Evolutionary conservation across 768 basidiomycete species (phyloP).

Genomic region (Trametes cubensis): DNA sequence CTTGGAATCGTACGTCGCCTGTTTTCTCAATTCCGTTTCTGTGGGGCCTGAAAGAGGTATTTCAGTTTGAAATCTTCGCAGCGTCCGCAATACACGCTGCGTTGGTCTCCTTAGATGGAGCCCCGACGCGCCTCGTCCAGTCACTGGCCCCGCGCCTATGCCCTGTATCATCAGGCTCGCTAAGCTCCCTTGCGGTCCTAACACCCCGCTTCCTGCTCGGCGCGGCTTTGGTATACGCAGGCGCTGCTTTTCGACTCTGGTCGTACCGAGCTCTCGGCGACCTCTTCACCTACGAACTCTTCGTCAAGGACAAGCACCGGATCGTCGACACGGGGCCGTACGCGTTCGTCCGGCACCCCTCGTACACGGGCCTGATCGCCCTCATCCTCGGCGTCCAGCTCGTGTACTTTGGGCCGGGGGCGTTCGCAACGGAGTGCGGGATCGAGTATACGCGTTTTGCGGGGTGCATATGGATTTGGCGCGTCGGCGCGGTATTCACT

Average conservation of each 20-base stretch:
- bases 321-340: conserved; percentile 25
- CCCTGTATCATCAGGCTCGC: neutral
- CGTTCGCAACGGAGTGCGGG: conserved; percentile 5
- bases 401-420: conserved; percentile 1
- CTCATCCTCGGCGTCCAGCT: conserved; percentile 15
- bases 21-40: too few species aligned
- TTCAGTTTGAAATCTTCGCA: neutral
- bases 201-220: conserved; percentile 3
- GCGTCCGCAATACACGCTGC: neutral
- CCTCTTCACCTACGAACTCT: conserved; percentile 24
- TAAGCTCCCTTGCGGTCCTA: neutral
- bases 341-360: conserved; percentile 24
- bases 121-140: too few species aligned
- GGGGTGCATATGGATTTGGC: neutral
- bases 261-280: conserved; percentile 14
- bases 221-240: neutral
- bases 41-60: too few species aligned
- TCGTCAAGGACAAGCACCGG: conserved; percentile 15
- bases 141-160: neutral
- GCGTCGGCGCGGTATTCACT: neutral
- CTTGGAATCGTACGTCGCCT: neutral
- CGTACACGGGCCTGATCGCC: conserved; percentile 20
- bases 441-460: neutral
- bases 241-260: neutral
- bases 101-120: neutral